Base-by-base conservation (phyloP, 2,329 filamentous ascomycete species). In the Penicillium sp. region DNA sequence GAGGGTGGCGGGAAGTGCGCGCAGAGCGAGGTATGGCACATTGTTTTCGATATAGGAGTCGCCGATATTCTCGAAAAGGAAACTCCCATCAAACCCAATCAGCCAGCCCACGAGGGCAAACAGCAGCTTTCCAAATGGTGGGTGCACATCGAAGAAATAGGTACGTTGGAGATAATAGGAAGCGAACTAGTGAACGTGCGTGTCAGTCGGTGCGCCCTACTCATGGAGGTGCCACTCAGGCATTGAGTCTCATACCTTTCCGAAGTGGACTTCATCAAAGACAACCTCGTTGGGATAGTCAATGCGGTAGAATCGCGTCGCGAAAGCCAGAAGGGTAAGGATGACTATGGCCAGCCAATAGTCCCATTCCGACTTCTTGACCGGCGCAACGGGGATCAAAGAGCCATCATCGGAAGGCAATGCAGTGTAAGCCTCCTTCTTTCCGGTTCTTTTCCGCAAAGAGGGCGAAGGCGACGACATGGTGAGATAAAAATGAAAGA, bases 141-240 rank as follows among this genome's bases (percentile, higher is more conserved):
- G 94, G 75, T 99, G 94, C 52, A 99, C 94, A 79, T 99, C 94
- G 86, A 99, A 99, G 83, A 99, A 99, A 81, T 97, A 99, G 59
- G 92, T 97, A 68, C 92, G 89, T 79, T 97, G 88, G 66, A 99
- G 87, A 75, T 99, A 99, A 75, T 88, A 86, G 11, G 83, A 85
- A 61, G 78, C 78, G 58, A 80, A 80, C 78, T 80, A 65, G 42
- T 29, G 31, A 22, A 32, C 11, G 16, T 27, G 22, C 39, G 27
- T 40, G 60, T 71, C 44, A 67, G 61, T 43, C 43, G 27, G 43
- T 24, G 18, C 24, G 16, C 49, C 45, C 46, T 56, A 47, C 47
- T 50, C 49, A 38, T 24, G 9, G 40, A 14, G 45, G 31, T 22
- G 22, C 10, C 29, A 18, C 39, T 16, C 5, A 24, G 67, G 46